A percentile compares a stretch with the other conserved stretches of the same genome.
Conservation (phyloP, 148 eudicot species). For the Gaultheria prostrata region DNA sequence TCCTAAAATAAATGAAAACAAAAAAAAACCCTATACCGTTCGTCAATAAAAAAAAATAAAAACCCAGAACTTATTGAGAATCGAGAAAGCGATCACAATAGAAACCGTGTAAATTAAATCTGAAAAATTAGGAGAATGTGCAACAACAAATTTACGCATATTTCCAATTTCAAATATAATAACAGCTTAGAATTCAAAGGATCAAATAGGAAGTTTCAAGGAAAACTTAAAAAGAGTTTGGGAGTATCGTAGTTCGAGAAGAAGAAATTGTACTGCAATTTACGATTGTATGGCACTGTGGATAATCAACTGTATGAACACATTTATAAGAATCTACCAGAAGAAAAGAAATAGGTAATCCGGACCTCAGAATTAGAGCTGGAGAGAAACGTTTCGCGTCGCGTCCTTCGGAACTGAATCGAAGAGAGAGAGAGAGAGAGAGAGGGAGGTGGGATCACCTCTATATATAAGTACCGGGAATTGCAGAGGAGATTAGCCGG, state of each 20-base stretch:
- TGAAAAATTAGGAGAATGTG: neutral
- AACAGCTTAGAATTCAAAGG: neutral
- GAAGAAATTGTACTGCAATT: neutral
- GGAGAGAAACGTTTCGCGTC: constrained; percentile 11
- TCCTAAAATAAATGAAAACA: too few species aligned
- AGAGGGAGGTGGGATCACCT: neutral
- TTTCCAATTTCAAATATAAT: constrained; percentile 7
- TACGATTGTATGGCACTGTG: too few species aligned
- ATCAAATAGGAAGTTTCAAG: neutral
- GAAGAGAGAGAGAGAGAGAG: constrained; percentile 3
- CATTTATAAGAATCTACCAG: too few species aligned
- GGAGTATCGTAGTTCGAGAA: neutral
- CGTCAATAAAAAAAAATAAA: constrained; percentile 13
- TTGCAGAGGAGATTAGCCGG: constrained; percentile 35
- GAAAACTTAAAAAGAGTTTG: too few species aligned
- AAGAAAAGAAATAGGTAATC: neutral
- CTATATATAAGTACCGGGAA: constrained; percentile 42
- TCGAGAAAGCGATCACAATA: neutral
- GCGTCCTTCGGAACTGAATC: neutral
- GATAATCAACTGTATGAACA: too few species aligned
- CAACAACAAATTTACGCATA: neutral
- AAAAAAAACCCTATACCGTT: neutral
- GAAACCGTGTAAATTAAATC: neutral
- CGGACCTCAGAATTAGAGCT: constrained; percentile 5
- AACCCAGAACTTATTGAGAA: neutral